Conservation (phyloP, 2,329 filamentous ascomycete genomes). For the Aspergillus brunneoviolaceus region DNA sequence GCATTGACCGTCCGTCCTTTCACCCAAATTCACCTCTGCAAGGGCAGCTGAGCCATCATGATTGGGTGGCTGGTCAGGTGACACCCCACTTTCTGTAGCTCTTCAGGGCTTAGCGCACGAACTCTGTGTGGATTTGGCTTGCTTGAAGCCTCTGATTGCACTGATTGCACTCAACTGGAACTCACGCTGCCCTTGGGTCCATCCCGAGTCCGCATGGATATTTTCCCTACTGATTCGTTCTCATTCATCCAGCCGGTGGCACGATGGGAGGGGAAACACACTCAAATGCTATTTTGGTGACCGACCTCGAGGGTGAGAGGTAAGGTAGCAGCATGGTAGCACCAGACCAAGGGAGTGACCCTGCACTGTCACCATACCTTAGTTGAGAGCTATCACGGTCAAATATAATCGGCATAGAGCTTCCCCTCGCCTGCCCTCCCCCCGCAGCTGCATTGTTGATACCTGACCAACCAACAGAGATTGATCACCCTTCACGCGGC, state of each 20-base stretch:
- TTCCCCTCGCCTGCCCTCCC: too few species aligned
- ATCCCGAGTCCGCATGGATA: background rate
- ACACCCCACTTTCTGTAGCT: conserved; percentile 11
- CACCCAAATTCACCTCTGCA: conserved; percentile 10
- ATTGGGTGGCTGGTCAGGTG: conserved; percentile 15
- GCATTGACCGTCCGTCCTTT: conserved; percentile 16
- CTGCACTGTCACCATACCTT: conserved; percentile 33
- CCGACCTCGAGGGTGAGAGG: conserved; percentile 1
- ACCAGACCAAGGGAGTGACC: conserved; percentile 25
- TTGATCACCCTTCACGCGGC: conserved; percentile 1
- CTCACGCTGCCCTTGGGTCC: background rate
- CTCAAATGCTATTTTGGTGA: conserved; percentile 12
- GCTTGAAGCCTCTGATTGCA: conserved; percentile 8
- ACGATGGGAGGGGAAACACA: conserved; percentile 18
- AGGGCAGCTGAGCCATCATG: background rate
- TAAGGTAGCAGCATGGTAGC: conserved; percentile 14
- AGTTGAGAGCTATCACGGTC: background rate
- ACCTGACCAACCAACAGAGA: conserved; percentile 2
- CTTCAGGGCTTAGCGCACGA: background rate
- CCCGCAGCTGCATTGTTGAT: conserved; percentile 6
- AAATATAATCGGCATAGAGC: background rate
- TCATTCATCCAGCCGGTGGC: conserved; percentile 17
- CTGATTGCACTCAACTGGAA: too few species aligned
- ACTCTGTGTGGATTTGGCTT: conserved; percentile 7
- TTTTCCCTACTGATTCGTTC: conserved; percentile 6